These are phyloP conservation scores for Lepiota subincarnata DNA, from an alignment of 768 basidiomycete genomes.

Conservation along the genomic window DNA sequence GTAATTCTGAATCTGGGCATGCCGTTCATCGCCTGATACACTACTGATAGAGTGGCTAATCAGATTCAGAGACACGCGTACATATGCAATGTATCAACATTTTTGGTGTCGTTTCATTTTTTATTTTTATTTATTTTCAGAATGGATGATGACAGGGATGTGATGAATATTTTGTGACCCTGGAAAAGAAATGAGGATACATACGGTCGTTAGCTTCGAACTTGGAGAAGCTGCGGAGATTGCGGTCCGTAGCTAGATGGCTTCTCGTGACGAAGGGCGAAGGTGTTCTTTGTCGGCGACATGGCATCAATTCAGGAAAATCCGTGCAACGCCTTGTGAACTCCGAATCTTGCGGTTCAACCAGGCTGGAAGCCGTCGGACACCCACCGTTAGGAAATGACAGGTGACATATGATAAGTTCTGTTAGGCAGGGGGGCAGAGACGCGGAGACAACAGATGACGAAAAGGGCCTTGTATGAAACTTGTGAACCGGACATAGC, in stretches of 20 bases:
- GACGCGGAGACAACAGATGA: slow-evolving; percentile 1
- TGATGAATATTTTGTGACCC: not conserved
- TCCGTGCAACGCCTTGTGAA: not conserved
- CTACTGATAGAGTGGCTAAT: slow-evolving; percentile 62
- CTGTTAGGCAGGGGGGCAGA: slow-evolving; percentile 1
- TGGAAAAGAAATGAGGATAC: slow-evolving; percentile 13
- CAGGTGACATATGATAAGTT: slow-evolving; percentile 3
- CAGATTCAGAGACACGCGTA: slow-evolving; percentile 55
- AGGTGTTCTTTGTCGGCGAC: not conserved
- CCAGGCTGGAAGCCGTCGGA: not conserved
- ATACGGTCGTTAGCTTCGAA: slow-evolving; percentile 9
- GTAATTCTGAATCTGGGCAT: slow-evolving; percentile 63
- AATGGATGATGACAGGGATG: not conserved
- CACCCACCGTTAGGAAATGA: not conserved
- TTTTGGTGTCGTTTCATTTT: not conserved
- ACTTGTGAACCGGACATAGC: slow-evolving; percentile 18
- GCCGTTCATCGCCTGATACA: slow-evolving; percentile 45
- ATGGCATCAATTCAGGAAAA: not conserved
- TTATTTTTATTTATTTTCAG: not conserved
- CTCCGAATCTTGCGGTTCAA: slow-evolving; percentile 5
- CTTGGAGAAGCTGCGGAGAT: slow-evolving; percentile 6
- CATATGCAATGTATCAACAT: not conserved
- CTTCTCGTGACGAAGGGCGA: not conserved
- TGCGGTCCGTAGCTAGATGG: slow-evolving; percentile 4
- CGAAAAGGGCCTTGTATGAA: slow-evolving; percentile 11